Percentiles rank a stretch among this genome's conserved stretches.
Conservation (phyloP, 2,329 filamentous ascomycete species). For the Gliomastix tumulicola region DNA sequence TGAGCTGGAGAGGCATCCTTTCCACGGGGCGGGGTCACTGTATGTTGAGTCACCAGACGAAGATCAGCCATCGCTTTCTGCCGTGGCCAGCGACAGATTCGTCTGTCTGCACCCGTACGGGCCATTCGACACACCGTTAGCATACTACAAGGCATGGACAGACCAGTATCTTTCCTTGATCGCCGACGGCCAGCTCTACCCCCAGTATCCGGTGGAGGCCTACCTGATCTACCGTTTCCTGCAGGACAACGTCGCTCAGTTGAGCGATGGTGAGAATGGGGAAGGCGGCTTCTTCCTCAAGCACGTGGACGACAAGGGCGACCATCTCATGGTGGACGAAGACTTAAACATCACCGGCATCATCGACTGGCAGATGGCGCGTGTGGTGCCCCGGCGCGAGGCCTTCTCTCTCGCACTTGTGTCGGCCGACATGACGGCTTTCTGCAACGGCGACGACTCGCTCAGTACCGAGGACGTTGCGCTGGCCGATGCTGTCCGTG, state of each 20-base stretch:
- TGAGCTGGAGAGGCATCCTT: no score
- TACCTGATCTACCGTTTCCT: conserved; percentile 32
- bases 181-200: conserved; percentile 20
- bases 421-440: no score
- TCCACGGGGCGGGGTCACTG: no score
- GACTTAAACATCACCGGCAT: conserved; percentile 30
- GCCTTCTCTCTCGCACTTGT: no score
- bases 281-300: conserved; percentile 1
- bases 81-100: conserved; percentile 8
- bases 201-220: conserved; percentile 14
- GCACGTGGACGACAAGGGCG: conserved; percentile 36
- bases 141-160: conserved; percentile 14
- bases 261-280: not conserved
- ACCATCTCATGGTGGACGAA: conserved; percentile 33
- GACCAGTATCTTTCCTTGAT: conserved; percentile 17
- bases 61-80: no score
- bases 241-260: conserved; percentile 11
- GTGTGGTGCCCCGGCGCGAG: conserved; percentile 10
- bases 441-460: no score
- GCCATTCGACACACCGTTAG: conserved; percentile 7
- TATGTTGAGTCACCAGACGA: no score
- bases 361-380: conserved; percentile 13
- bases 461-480: no score
- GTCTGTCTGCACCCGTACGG: conserved; percentile 12
- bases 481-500: no score